Base-by-base conservation (phyloP, 2,329 filamentous ascomycete species). In the Ciborinia camelliae region DNA sequence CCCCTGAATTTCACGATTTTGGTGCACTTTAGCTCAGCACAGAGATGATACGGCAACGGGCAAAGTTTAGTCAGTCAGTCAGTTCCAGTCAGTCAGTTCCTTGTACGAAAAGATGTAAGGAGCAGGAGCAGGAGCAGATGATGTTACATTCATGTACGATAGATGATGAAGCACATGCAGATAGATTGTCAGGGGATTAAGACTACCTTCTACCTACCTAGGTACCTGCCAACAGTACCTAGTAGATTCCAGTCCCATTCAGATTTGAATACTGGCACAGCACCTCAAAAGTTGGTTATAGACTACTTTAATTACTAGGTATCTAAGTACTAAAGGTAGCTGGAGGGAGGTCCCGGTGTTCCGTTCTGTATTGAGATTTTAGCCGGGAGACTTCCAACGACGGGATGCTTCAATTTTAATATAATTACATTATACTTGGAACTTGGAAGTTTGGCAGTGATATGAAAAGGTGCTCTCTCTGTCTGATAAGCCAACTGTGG, bases 1-100 rank as follows among this genome's bases (percentile, higher is more conserved):
- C 54, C 54, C 39, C 54, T 57, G 54, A 45, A 43, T 45, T 30
- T 55, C 53, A 41, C 28, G 28, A 47, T 35, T 59, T 20, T 32
- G 28, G 7, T 59, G 1, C 41, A 43, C 8, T n/a, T n/a, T n/a
- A n/a, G n/a, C n/a, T n/a, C n/a, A 39, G 39, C 39, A 53, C 23
- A 48, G 30, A 41, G 54, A 26, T 59, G 28, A 28, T 55, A 55
- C 37, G 37, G 53, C 53, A 55, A 30, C 37, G 37, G 37, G 23
- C 23, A 55, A 55, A 41, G 26, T 43, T 18, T 43, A 43, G n/a
- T 30, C 23, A 9, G 15, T 41, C 9, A n/a, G n/a, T n/a, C n/a
- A n/a, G n/a, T n/a, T n/a, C n/a, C n/a, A n/a, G n/a, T n/a, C n/a
- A n/a, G n/a, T n/a, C n/a, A n/a, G n/a, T n/a, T 28, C 53, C 28